A percentile compares a stretch with the other conserved stretches of the same genome.
These are phyloP conservation scores for Agroathelia rolfsii DNA, from an alignment of 1,284 basidiomycete species.

Conservation along the genomic window DNA sequence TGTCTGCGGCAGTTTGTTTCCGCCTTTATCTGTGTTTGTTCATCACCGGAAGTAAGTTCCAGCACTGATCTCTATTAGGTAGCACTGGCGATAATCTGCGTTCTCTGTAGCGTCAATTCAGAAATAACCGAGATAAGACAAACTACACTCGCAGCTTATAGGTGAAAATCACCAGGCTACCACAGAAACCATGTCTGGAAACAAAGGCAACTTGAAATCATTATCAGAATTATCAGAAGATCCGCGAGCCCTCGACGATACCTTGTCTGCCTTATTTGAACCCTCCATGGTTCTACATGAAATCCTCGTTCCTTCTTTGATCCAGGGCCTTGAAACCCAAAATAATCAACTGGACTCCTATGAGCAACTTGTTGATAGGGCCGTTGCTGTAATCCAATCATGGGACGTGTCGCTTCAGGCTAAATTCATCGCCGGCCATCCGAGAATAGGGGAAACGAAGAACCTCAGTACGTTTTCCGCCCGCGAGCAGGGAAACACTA, in stretches of 20 bases:
- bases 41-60: too few relatives aligned
- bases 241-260: conserved; percentile 29
- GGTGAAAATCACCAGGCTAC: too few relatives aligned
- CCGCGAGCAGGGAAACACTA: conserved; percentile 58
- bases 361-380: conserved; percentile 48
- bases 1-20: too few relatives aligned
- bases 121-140: too few relatives aligned
- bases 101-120: too few relatives aligned
- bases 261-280: conserved; percentile 59
- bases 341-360: conserved; percentile 38
- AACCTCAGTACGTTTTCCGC: conserved; percentile 66
- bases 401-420: conserved; percentile 57
- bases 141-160: too few relatives aligned
- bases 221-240: too few relatives aligned
- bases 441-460: conserved; percentile 76
- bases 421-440: conserved; percentile 73
- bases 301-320: conserved; percentile 39
- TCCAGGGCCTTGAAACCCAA: conserved; percentile 8
- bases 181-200: too few relatives aligned
- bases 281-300: conserved; percentile 49
- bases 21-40: too few relatives aligned
- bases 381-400: conserved; percentile 37
- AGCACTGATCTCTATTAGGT: too few relatives aligned
- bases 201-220: too few relatives aligned
- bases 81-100: too few relatives aligned